phyloP scores from a whole-genome alignment of 73 alveolate genomes.

The Stentor coeruleus region DNA sequence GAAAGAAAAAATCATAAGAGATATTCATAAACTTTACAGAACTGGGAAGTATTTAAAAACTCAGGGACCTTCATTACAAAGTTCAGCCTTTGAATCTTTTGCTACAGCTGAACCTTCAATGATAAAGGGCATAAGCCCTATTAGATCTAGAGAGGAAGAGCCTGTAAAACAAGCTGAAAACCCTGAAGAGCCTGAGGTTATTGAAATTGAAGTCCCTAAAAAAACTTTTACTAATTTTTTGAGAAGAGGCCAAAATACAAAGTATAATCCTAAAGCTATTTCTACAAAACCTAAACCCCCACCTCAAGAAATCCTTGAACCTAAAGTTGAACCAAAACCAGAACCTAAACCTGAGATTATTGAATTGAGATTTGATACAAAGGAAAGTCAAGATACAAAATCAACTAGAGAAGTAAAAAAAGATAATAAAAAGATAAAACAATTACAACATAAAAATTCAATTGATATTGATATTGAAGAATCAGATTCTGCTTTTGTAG shows the following conservation, averaged over 20 bases:
- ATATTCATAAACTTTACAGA: background rate
- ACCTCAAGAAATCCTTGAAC: background rate
- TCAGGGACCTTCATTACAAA: too few species aligned
- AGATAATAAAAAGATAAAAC: too few species aligned
- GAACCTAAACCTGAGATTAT: background rate
- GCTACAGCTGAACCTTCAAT: background rate
- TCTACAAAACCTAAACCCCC: background rate
- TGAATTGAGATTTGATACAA: background rate
- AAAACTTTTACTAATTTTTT: background rate
- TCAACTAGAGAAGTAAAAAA: background rate
- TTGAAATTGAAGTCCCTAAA: background rate
- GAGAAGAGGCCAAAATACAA: slow-evolving; percentile 16
- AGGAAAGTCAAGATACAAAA: background rate
- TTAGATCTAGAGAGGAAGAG: slow-evolving; percentile 3
- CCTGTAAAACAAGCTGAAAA: background rate
- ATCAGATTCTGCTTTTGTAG: too few species aligned
- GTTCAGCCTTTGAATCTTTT: too few species aligned
- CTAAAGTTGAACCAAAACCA: too few species aligned
- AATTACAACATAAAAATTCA: too few species aligned
- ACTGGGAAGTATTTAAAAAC: background rate
- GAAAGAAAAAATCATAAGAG: background rate
- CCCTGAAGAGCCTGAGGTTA: background rate
- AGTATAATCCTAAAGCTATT: background rate
- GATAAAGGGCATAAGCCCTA: background rate
- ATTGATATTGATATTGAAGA: too few species aligned